Conservation (phyloP, 2,329 filamentous ascomycete species). For the Scleromitrula shiraiana region DNA sequence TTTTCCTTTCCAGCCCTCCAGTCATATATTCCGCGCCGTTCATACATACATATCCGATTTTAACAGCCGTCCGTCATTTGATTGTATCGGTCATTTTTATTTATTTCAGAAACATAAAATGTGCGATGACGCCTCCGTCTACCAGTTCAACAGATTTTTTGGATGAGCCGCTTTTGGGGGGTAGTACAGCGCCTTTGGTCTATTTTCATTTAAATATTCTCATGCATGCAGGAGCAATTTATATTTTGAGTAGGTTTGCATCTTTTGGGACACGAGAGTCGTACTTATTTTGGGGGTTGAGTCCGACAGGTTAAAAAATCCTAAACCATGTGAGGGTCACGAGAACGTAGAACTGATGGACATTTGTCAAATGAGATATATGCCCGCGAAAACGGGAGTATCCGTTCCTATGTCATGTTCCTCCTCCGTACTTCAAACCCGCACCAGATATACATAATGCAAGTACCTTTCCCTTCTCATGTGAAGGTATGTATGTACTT, state of each 20-base stretch:
- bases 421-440: not conserved
- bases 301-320: conserved; percentile 8
- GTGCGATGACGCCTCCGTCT: not conserved
- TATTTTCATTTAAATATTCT: conserved; percentile 16
- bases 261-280: conserved; percentile 25
- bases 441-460: conserved; percentile 3
- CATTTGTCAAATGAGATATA: conserved; percentile 8
- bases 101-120: too few relatives aligned
- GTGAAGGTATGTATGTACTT: conserved; percentile 1
- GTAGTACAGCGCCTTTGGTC: conserved; percentile 22
- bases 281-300: conserved; percentile 16
- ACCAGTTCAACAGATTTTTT: conserved; percentile 11
- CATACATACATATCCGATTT: conserved; percentile 6
- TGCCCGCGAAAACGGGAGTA: conserved; percentile 20
- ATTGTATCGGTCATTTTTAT: conserved; percentile 1
- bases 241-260: conserved; percentile 18
- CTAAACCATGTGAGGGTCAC: conserved; percentile 24
- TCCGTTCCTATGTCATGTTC: conserved; percentile 12
- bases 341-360: conserved; percentile 15
- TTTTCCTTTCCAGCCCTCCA: too few relatives aligned
- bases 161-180: conserved; percentile 18
- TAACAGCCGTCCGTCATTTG: conserved; percentile 10
- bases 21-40: conserved; percentile 6
- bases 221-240: conserved; percentile 10
- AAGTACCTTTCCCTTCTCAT: conserved; percentile 7